A percentile compares a stretch with the other conserved stretches of the same genome.
Conservation (phyloP, 805 yeast species). For the Metschnikowia gruessii region DNA sequence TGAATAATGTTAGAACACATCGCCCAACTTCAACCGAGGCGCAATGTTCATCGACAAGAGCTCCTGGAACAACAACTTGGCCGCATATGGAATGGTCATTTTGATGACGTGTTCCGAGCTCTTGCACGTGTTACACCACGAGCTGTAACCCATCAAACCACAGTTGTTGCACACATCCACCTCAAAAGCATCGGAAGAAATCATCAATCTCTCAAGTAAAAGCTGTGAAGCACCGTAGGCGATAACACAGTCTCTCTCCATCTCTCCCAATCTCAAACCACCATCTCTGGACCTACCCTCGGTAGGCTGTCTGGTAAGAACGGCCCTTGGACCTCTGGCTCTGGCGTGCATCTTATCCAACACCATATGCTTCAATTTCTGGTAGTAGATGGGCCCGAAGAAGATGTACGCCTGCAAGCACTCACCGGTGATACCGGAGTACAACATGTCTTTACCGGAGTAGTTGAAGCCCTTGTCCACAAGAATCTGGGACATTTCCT, state of each 20-base stretch:
- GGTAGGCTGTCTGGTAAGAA: constrained; percentile 86
- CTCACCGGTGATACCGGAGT: constrained; percentile 97
- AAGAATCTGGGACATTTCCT: constrained; percentile 88
- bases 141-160: constrained; percentile 96
- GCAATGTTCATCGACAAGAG: constrained; percentile 98
- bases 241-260: constrained; percentile 99
- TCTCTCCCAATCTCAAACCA: constrained; percentile 97
- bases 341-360: constrained; percentile 99
- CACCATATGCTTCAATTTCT: constrained; percentile 98
- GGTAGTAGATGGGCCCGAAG: constrained; percentile 98
- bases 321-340: constrained; percentile 99
- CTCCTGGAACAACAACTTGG: constrained; percentile 95
- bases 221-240: constrained; percentile 94
- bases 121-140: constrained; percentile 97
- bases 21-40: constrained; percentile 86
- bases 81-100: constrained; percentile 99
- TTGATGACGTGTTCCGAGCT: constrained; percentile 80
- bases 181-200: constrained; percentile 96
- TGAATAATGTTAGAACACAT: constrained; percentile 53
- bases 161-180: constrained; percentile 92
- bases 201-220: constrained; percentile 89
- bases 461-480: constrained; percentile 91
- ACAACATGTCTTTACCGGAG: constrained; percentile 96
- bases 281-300: constrained; percentile 99
- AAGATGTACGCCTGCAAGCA: constrained; percentile 95